phyloP scores from a whole-genome alignment of 2,329 filamentous ascomycete genomes.

The Fusarium sp. region DNA sequence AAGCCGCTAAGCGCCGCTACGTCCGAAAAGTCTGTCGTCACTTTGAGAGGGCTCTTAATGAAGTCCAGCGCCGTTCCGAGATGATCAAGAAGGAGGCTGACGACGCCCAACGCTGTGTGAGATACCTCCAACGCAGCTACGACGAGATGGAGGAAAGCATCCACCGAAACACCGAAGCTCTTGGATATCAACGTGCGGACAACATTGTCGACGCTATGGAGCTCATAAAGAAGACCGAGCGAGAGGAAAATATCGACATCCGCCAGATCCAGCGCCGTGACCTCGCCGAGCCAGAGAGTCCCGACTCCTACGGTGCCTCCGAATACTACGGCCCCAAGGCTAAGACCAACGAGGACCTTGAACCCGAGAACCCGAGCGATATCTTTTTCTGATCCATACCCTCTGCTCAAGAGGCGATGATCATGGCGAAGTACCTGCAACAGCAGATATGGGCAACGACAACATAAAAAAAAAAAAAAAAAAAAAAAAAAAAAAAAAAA shows the following conservation, averaged over 20 bases:
- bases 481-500: neutral
- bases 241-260: neutral
- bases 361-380: neutral
- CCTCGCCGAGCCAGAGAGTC: neutral
- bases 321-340: neutral
- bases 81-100: neutral
- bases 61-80: neutral
- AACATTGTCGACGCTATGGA: neutral
- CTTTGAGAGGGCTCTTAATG: neutral
- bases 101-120: neutral
- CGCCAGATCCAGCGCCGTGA: neutral
- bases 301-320: neutral
- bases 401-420: too few relatives aligned
- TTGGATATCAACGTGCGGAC: conserved; percentile 5
- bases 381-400: conserved; percentile 8
- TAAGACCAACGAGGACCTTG: neutral
- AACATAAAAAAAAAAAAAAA: neutral
- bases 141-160: neutral
- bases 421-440: neutral
- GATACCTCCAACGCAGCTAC: neutral
- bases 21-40: conserved; percentile 6
- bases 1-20: neutral
- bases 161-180: neutral
- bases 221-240: conserved; percentile 6
- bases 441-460: neutral